These are phyloP conservation scores for Colletotrichum orbiculare DNA, from an alignment of 2,329 filamentous ascomycete genomes.

Conservation along the genomic window DNA sequence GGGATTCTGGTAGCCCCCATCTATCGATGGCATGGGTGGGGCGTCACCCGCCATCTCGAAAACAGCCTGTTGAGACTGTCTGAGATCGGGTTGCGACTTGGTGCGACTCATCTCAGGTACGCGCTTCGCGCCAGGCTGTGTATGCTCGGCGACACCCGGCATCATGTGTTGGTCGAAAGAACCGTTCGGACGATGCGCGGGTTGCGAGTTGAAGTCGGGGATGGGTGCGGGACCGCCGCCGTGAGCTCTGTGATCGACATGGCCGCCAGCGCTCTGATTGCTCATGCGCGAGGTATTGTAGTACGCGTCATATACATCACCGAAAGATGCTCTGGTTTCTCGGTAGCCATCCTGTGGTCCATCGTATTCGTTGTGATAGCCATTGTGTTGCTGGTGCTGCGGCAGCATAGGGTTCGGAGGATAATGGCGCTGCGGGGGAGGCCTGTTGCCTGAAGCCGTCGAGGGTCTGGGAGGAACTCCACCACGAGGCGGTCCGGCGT, in stretches of 20 bases:
- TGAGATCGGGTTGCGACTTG: conserved; percentile 75
- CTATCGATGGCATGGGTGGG: conserved; percentile 64
- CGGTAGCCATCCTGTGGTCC: conserved; percentile 46
- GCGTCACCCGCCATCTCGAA: conserved; percentile 79
- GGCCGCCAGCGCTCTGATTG: conserved; percentile 39
- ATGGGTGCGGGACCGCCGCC: conserved; percentile 35
- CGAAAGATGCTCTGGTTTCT: conserved; percentile 40
- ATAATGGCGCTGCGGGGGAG: conserved; percentile 65
- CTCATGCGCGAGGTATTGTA: conserved; percentile 41
- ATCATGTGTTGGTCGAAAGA: conserved; percentile 63
- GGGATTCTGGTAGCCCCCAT: conserved; percentile 36
- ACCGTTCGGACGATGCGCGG: conserved; percentile 41
- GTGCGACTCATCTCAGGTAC: conserved; percentile 67
- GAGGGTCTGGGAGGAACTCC: conserved; percentile 64
- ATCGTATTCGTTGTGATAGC: conserved; percentile 46
- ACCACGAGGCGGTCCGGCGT: conserved; percentile 52
- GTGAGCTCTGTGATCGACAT: conserved; percentile 39
- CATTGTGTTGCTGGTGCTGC: conserved; percentile 28
- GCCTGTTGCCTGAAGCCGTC: conserved; percentile 64
- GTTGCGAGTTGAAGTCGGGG: conserved; percentile 56
- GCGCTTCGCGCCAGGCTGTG: conserved; percentile 62
- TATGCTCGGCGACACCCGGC: conserved; percentile 49
- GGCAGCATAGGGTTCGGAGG: conserved; percentile 55
- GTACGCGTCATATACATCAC: conserved; percentile 42
- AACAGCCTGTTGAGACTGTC: conserved; percentile 72